Conservation (phyloP, 768 basidiomycete species). For the Rhodosporidiobolus sp. region DNA sequence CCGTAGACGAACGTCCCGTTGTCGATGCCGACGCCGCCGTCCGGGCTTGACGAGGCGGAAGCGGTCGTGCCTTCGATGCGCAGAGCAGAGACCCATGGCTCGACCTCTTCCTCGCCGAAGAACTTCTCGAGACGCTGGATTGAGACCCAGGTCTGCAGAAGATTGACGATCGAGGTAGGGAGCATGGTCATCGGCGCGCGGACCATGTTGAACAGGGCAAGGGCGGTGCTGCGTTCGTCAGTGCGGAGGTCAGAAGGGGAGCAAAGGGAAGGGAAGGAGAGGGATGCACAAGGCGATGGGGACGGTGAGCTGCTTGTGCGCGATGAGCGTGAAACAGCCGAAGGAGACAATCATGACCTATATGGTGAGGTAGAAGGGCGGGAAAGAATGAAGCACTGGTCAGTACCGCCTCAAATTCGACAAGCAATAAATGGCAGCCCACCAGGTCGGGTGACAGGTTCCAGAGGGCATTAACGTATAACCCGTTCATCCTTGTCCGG, state of each 20-base stretch:
- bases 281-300: constrained; percentile 55
- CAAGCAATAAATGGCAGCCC: neutral
- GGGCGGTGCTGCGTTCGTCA: constrained; percentile 59
- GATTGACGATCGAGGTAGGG: constrained; percentile 18
- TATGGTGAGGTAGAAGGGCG: neutral
- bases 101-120: constrained; percentile 49
- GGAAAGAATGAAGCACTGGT: neutral
- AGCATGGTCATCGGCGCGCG: constrained; percentile 28
- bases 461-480: constrained; percentile 22
- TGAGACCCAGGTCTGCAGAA: constrained; percentile 43
- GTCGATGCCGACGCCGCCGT: neutral
- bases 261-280: too few species aligned
- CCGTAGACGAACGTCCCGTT: neutral
- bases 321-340: constrained; percentile 46
- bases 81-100: constrained; percentile 47
- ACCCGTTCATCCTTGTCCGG: constrained; percentile 27
- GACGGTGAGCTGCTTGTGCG: constrained; percentile 71
- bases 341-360: constrained; percentile 37
- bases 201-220: constrained; percentile 62
- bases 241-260: too few species aligned
- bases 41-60: neutral
- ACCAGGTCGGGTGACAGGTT: constrained; percentile 29
- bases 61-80: constrained; percentile 40
- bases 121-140: constrained; percentile 48
- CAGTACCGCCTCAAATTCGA: neutral